A percentile compares a stretch with the other conserved stretches of the same genome.
Evolutionary conservation across 2,329 filamentous ascomycete genomes (phyloP).

Genomic region (Cercospora sojina): DNA sequence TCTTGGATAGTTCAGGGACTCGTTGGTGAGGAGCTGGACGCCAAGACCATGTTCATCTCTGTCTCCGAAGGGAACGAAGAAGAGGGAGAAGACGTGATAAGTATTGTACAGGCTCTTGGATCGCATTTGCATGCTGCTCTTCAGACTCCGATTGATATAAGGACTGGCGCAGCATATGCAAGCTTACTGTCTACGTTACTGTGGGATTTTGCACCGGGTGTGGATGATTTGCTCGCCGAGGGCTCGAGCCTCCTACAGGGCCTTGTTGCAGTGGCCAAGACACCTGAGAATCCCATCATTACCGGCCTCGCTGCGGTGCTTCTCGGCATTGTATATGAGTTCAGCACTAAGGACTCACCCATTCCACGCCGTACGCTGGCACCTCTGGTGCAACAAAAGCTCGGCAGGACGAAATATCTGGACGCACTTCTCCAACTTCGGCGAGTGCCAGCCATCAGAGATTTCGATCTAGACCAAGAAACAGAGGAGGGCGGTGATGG

Average conservation of each 20-base stretch:
- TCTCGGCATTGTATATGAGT: conserved; percentile 88
- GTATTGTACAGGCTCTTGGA: conserved; percentile 83
- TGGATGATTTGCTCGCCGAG: conserved; percentile 90
- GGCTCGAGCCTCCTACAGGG: conserved; percentile 78
- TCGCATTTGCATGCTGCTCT: conserved; percentile 81
- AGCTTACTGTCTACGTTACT: conserved; percentile 89
- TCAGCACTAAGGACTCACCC: conserved; percentile 95
- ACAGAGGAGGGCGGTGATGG: conserved; percentile 29
- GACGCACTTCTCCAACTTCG: conserved; percentile 76
- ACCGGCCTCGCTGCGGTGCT: conserved; percentile 76
- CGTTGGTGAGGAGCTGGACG: conserved; percentile 73
- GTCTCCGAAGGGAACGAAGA: conserved; percentile 87
- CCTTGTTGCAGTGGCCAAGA: conserved; percentile 50
- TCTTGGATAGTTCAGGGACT: conserved; percentile 83
- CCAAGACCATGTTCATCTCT: conserved; percentile 75
- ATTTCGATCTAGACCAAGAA: conserved; percentile 70
- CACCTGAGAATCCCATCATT: conserved; percentile 53
- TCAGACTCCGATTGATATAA: conserved; percentile 66
- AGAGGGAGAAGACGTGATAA: conserved; percentile 90
- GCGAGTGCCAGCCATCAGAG: conserved; percentile 73
- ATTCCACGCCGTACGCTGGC: conserved; percentile 79
- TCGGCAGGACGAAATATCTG: conserved; percentile 85
- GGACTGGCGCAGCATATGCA: conserved; percentile 78
- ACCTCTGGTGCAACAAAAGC: conserved; percentile 69
- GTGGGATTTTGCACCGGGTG: conserved; percentile 85